Evolutionary conservation across 169 alveolate species (phyloP).

Genomic region (Plasmodium berghei): DNA sequence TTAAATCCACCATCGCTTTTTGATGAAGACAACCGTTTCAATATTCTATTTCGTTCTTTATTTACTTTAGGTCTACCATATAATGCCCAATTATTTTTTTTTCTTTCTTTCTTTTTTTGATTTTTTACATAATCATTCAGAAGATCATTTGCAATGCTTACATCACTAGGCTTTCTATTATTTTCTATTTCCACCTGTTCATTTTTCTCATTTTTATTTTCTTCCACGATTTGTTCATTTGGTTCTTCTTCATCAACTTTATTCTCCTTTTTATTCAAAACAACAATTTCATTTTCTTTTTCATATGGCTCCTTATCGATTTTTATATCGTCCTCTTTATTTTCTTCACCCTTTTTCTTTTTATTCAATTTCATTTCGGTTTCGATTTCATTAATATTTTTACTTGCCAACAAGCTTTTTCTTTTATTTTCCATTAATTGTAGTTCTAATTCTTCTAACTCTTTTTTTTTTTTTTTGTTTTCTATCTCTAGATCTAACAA

Average conservation of each 20-base stretch:
- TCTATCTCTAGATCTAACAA: conserved; percentile 60
- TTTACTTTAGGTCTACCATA: conserved; percentile 74
- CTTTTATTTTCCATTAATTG: conserved; percentile 50
- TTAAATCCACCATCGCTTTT: conserved; percentile 64
- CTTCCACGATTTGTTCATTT: background rate
- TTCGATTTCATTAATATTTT: background rate
- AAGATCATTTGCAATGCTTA: conserved; percentile 8
- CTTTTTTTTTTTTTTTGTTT: conserved; percentile 32
- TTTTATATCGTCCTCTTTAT: background rate
- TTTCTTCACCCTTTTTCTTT: background rate
- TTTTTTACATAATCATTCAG: conserved; percentile 28
- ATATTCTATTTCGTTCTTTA: conserved; percentile 45
- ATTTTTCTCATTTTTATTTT: conserved; percentile 6
- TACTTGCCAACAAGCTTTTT: conserved; percentile 11
- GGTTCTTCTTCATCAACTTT: background rate
- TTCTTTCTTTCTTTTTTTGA: conserved; percentile 34
- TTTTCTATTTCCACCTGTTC: conserved; percentile 1
- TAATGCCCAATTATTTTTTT: conserved; percentile 70
- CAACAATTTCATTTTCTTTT: background rate
- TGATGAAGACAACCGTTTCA: conserved; percentile 39
- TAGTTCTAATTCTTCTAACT: conserved; percentile 60
- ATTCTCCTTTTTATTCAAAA: background rate
- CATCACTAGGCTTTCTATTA: background rate
- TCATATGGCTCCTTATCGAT: background rate
- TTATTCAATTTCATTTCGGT: background rate